These are phyloP conservation scores for Salicornia ramosissima DNA, from an alignment of 148 eudicot species.

Conservation along the genomic window DNA sequence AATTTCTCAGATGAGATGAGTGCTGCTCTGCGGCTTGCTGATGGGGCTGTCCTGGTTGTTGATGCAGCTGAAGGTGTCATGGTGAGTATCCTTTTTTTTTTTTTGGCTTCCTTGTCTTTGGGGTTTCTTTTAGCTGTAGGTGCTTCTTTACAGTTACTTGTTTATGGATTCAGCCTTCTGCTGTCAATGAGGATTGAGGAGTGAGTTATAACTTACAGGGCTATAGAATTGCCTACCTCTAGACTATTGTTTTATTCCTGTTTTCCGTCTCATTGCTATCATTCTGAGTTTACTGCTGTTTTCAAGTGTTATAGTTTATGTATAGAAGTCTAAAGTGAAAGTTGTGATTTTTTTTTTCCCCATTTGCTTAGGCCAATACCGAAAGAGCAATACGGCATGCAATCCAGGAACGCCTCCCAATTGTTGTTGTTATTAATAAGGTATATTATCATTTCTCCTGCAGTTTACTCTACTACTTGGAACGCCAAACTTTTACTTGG, in stretches of 20 bases:
- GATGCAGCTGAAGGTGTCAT: slow-evolving; percentile 99
- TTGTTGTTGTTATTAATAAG: slow-evolving; percentile 94
- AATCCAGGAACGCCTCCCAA: slow-evolving; percentile 85
- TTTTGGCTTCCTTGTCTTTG: neutral
- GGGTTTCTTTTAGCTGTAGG: neutral
- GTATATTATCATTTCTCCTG: slow-evolving; percentile 31
- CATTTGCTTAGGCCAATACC: slow-evolving; percentile 65
- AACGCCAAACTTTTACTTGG: neutral
- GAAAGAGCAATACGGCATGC: slow-evolving; percentile 99
- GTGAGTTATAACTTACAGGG: neutral
- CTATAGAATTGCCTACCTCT: neutral
- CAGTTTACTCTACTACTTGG: neutral
- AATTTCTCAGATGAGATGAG: slow-evolving; percentile 99
- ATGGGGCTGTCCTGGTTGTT: slow-evolving; percentile 92
- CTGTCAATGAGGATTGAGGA: no score
- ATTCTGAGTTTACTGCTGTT: neutral
- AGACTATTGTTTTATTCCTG: neutral
- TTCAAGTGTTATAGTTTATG: no score
- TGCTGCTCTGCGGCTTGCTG: slow-evolving; percentile 95
- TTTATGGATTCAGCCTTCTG: neutral
- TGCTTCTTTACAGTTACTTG: neutral
- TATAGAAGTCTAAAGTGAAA: no score
- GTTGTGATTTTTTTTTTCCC: neutral
- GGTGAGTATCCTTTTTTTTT: slow-evolving; percentile 40
- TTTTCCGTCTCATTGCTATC: neutral